Evolutionary conservation across 768 basidiomycete genomes (phyloP).

Genomic region (Exsudoporus frostii): DNA sequence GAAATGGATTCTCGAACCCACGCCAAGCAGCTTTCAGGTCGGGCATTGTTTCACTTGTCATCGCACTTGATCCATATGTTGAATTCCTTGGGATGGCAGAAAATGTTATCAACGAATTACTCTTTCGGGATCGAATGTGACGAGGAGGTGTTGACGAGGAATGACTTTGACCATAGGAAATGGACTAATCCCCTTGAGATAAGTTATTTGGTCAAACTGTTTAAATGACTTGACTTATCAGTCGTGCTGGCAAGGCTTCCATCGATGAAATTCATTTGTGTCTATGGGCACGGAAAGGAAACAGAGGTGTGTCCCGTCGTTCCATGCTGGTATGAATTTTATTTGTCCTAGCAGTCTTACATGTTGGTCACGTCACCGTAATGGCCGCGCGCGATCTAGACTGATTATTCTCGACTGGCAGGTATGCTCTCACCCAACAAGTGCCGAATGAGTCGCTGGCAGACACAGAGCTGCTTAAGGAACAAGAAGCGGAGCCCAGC

Average conservation of each 20-base stretch:
- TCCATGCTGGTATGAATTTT: not conserved
- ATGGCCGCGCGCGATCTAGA: not conserved
- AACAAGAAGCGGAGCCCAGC: constrained; percentile 42
- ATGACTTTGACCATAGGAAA: constrained; percentile 72
- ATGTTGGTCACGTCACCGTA: constrained; percentile 47
- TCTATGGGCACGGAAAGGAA: constrained; percentile 94
- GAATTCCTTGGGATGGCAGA: constrained; percentile 30
- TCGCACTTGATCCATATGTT: not conserved
- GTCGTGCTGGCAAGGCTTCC: constrained; percentile 55
- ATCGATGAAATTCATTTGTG: constrained; percentile 87
- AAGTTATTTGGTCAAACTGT: constrained; percentile 39
- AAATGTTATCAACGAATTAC: constrained; percentile 83
- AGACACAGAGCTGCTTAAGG: constrained; percentile 46
- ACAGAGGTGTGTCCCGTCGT: constrained; percentile 62
- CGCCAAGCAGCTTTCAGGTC: constrained; percentile 79
- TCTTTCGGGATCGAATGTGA: constrained; percentile 86
- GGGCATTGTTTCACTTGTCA: constrained; percentile 11
- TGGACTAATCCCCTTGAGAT: constrained; percentile 93
- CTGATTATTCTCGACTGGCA: constrained; percentile 19
- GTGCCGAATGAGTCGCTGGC: constrained; percentile 58
- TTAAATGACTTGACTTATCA: not conserved
- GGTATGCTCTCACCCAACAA: constrained; percentile 72
- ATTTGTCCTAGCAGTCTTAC: constrained; percentile 65
- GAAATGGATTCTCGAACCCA: constrained; percentile 78
- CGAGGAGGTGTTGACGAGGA: constrained; percentile 56